Base-by-base conservation (phyloP, 176 grass and related monocot species). In the Bromus sterilis region DNA sequence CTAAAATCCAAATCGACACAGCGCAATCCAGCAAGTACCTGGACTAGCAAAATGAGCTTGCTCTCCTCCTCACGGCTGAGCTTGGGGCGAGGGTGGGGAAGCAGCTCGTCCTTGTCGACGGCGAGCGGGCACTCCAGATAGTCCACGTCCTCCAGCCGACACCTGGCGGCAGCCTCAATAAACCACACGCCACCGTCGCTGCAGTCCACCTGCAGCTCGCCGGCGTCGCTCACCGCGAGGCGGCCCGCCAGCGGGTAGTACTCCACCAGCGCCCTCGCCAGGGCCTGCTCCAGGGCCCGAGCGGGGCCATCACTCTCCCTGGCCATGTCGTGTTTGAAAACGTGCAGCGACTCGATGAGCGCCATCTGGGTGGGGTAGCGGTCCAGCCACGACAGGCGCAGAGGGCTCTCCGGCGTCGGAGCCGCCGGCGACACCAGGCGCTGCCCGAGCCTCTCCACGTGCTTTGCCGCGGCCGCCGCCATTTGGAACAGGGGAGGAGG, bases 301-400 rank as follows among this genome's bases (percentile, higher is more conserved):
- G 87, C 80, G 1, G 91, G 84, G 12, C 80, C 56, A 2, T 44
- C 77, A 0, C 75, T 58, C 7, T 46, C 64, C 4, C 75, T 75
- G 2, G 75, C 89, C 25, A 71, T 85, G 79, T 85, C 88, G 26
- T 73, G 66, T 79, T 90, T 93, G 87, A 99, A 99, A 15, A 95
- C 97, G 79, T 95, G 97, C 18, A 99, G 80, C 4, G 93, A 95
- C 87, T 99, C 97, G 69, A 99, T 95, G 74, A 99, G 93, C 28
- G 97, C 97, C 86, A 94, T 88, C 89, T 99, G 97, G 4, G 97
- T 99, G 7, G 97, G 91, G 91, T 99, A 99, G 9, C 86, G 89
- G 84, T 99, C 97, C 13, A 99, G 97, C 93, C 93, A 95, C 11
- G 97, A 99, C 1, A 99, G 93, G 4, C 77, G 89, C 77, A 95